Conservation (phyloP, 768 basidiomycete species). For the Clitopilus hobsonii region DNA sequence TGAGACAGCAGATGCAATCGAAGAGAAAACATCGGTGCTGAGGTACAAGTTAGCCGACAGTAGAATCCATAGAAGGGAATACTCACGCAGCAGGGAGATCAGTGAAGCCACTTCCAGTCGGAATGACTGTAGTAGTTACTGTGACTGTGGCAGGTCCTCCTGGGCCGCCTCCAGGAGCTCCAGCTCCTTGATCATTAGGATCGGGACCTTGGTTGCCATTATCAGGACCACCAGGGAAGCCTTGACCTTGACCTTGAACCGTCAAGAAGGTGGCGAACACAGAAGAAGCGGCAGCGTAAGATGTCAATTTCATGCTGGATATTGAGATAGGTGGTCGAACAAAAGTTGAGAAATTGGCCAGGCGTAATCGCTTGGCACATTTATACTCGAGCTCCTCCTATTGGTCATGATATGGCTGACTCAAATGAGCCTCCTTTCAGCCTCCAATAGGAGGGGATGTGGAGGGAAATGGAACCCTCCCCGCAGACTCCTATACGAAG, state of each 20-base stretch:
- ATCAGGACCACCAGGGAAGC: not conserved
- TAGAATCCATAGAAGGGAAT: not conserved
- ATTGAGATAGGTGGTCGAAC: not conserved
- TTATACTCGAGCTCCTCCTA: too few species aligned
- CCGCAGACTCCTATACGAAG: not conserved
- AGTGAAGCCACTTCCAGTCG: not conserved
- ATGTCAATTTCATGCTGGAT: conserved; percentile 2
- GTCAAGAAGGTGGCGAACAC: conserved; percentile 1
- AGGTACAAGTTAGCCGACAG: not conserved
- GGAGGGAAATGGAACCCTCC: not conserved
- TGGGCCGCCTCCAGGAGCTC: not conserved
- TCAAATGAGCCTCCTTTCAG: not conserved
- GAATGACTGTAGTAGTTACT: not conserved
- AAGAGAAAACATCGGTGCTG: not conserved
- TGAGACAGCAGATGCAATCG: not conserved
- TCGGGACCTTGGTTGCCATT: not conserved
- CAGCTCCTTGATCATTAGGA: not conserved
- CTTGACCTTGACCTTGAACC: not conserved
- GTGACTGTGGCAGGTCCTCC: not conserved
- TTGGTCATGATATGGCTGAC: not conserved
- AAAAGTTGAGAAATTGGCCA: too few species aligned
- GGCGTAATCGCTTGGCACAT: too few species aligned
- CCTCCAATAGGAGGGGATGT: not conserved
- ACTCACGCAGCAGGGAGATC: not conserved
- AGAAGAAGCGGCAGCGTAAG: not conserved